Evolutionary conservation across 2,329 filamentous ascomycete genomes (phyloP).

Genomic region (Elsinoe fawcettii): DNA sequence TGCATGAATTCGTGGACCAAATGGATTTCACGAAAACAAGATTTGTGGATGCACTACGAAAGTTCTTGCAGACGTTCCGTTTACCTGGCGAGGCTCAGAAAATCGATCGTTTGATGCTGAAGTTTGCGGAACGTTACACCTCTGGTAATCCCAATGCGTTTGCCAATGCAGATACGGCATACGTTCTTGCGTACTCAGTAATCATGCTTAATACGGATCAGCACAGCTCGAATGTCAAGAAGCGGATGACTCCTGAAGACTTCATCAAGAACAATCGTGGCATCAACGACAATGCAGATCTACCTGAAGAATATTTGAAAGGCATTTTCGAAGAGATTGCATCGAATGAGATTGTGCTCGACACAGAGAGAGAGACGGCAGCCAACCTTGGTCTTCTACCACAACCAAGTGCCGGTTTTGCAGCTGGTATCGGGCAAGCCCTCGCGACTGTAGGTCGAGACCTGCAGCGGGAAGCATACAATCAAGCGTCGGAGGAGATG

Average conservation of each 20-base stretch:
- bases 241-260: constrained; percentile 89
- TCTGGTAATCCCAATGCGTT: constrained; percentile 94
- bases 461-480: constrained; percentile 82
- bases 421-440: constrained; percentile 77
- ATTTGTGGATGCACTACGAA: constrained; percentile 84
- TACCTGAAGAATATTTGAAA: constrained; percentile 85
- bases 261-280: constrained; percentile 99
- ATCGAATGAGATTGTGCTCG: constrained; percentile 85
- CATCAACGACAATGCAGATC: constrained; percentile 91
- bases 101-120: constrained; percentile 98
- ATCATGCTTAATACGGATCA: constrained; percentile 95
- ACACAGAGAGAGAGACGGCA: constrained; percentile 83
- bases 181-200: constrained; percentile 91
- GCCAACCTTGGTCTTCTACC: constrained; percentile 63
- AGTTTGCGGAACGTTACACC: constrained; percentile 94
- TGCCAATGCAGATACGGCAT: constrained; percentile 95
- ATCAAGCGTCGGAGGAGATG: constrained; percentile 95
- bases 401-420: constrained; percentile 59
- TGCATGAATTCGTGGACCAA: constrained; percentile 93
- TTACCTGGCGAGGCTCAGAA: constrained; percentile 95
- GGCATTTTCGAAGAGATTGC: constrained; percentile 89
- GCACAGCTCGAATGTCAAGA: constrained; percentile 80
- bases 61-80: constrained; percentile 90
- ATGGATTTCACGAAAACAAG: constrained; percentile 91
- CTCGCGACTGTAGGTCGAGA: constrained; percentile 88